Evolutionary conservation across 306 rosid genomes (phyloP).

Genomic region (Luffa acutangula): DNA sequence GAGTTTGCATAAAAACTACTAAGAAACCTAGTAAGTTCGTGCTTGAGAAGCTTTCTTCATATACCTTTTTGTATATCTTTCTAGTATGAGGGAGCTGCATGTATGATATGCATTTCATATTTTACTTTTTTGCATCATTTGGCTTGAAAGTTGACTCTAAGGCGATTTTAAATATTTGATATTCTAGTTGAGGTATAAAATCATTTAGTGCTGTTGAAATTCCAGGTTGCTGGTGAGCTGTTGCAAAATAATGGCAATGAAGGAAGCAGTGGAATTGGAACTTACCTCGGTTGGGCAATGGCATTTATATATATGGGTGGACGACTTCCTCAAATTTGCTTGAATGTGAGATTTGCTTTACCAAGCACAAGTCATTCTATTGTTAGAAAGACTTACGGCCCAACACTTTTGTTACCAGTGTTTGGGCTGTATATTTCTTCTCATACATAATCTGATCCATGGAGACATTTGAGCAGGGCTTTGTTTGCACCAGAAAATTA

Average conservation of each 20-base stretch:
- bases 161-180: not conserved
- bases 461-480: not conserved
- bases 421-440: slow-evolving; percentile 3
- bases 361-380: not conserved
- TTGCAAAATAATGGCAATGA: slow-evolving; percentile 18
- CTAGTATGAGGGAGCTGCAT: not conserved
- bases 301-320: slow-evolving; percentile 72
- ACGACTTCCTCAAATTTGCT: slow-evolving; percentile 69
- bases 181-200: not conserved
- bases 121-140: not conserved
- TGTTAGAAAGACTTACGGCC: no score
- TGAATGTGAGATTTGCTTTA: slow-evolving; percentile 51
- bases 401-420: not conserved
- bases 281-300: slow-evolving; percentile 84
- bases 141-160: not conserved
- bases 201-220: not conserved
- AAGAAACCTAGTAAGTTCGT: slow-evolving; percentile 3
- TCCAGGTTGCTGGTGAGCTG: slow-evolving; percentile 34
- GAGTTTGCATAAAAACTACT: not conserved
- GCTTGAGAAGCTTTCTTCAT: not conserved
- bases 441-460: slow-evolving; percentile 8
- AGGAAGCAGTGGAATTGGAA: slow-evolving; percentile 33
- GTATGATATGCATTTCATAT: not conserved
- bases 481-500: not conserved
- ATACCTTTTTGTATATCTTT: not conserved